Conservation (phyloP, 441 rosid genomes). For the Corymbia calophylla region DNA sequence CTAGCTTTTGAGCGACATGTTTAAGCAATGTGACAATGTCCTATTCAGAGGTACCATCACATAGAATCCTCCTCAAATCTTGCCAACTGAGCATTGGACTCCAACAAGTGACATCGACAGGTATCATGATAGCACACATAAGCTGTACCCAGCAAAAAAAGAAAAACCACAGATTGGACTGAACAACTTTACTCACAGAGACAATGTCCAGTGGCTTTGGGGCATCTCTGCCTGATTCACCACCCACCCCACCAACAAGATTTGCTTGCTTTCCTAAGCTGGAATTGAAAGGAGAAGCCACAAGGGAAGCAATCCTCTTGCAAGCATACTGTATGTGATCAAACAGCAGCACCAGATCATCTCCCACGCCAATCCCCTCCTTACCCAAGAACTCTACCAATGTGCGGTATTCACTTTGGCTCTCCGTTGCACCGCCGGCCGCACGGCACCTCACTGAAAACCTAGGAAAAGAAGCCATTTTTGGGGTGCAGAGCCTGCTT, state of each 20-base stretch:
- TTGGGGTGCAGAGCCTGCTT: not conserved
- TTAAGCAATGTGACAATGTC: not conserved
- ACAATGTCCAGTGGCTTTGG: constrained; percentile 88
- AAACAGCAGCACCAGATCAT: constrained; percentile 63
- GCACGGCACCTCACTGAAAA: constrained; percentile 27
- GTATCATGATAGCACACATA: not conserved
- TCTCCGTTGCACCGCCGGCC: not conserved
- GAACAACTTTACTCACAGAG: constrained; percentile 34
- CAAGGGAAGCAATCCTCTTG: constrained; percentile 83
- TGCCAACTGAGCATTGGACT: not conserved
- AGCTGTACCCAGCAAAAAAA: not conserved
- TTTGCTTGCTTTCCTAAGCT: constrained; percentile 43
- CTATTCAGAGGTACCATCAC: not conserved
- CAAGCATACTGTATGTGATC: constrained; percentile 78
- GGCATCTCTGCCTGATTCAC: constrained; percentile 56
- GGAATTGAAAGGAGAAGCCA: constrained; percentile 83
- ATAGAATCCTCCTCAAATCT: not conserved
- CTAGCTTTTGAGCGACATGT: not conserved
- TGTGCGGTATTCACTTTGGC: constrained; percentile 23
- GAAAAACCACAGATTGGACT: not conserved
- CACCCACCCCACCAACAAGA: constrained; percentile 16
- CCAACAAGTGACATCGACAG: not conserved
- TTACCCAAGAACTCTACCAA: constrained; percentile 51
- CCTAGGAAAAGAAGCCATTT: constrained; percentile 48
- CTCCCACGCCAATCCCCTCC: constrained; percentile 50